phyloP scores from a whole-genome alignment of 306 rosid genomes.

The Prunus campanulata region DNA sequence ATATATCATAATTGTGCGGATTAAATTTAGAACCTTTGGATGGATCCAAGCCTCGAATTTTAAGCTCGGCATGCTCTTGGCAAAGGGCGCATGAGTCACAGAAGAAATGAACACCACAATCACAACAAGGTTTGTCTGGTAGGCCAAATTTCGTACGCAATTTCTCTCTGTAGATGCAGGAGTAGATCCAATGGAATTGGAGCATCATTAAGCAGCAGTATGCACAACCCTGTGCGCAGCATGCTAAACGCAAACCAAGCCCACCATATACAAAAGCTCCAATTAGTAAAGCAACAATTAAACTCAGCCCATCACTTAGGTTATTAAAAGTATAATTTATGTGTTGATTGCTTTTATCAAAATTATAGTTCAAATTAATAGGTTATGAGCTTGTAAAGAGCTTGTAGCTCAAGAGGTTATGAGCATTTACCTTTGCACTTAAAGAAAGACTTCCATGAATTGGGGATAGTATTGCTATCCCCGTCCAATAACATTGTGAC shows the following conservation, averaged over 20 bases:
- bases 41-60: conserved; percentile 25
- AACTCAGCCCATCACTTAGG: neutral
- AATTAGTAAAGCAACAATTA: neutral
- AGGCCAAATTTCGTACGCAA: conserved; percentile 14
- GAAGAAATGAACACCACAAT: conserved; percentile 31
- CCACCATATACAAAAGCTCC: neutral
- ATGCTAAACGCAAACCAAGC: neutral
- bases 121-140: conserved; percentile 29
- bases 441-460: too few species aligned
- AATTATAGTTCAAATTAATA: too few species aligned
- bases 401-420: too few species aligned
- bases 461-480: too few species aligned
- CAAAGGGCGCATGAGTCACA: conserved; percentile 33
- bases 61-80: conserved; percentile 30
- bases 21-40: conserved; percentile 10
- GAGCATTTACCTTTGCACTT: too few species aligned
- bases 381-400: too few species aligned
- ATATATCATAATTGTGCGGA: neutral
- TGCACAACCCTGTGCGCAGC: conserved; percentile 9
- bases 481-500: too few species aligned
- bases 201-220: conserved; percentile 14
- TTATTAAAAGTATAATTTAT: neutral
- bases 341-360: neutral
- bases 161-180: conserved; percentile 30
- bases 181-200: conserved; percentile 16